These are phyloP conservation scores for Colletotrichum costaricense DNA, from an alignment of 2,329 filamentous ascomycete species.

Conservation along the genomic window DNA sequence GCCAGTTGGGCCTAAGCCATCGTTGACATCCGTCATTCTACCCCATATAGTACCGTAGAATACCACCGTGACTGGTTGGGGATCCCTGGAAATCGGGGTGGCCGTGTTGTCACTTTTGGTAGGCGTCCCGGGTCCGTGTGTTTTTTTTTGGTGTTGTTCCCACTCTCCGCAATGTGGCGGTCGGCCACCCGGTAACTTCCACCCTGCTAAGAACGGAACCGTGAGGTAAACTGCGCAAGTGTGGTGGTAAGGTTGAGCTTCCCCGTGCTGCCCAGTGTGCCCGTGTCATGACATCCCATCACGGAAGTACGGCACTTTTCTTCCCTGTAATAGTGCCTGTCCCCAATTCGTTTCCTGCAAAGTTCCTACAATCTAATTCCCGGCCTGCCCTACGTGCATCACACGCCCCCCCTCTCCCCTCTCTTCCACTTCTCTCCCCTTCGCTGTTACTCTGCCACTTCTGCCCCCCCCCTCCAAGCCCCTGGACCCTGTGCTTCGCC, in stretches of 20 bases:
- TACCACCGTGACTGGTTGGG: background rate
- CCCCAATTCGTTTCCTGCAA: slow-evolving; percentile 10
- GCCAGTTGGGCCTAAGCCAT: background rate
- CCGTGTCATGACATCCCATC: slow-evolving; percentile 22
- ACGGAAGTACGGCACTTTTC: slow-evolving; percentile 31
- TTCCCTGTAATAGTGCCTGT: background rate
- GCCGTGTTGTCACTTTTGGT: slow-evolving; percentile 1
- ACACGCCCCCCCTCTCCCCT: slow-evolving; percentile 4
- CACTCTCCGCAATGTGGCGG: slow-evolving; percentile 29
- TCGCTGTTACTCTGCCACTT: background rate
- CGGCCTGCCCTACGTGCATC: slow-evolving; percentile 4
- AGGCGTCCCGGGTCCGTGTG: background rate
- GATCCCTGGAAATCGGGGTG: slow-evolving; percentile 17
- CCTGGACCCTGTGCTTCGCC: slow-evolving; percentile 11
- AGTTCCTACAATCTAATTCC: slow-evolving; percentile 15
- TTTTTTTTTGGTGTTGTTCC: background rate
- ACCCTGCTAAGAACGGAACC: background rate
- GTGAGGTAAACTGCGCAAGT: background rate
- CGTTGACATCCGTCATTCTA: background rate
- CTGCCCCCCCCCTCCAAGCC: background rate
- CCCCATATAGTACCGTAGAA: background rate
- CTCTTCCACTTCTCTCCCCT: background rate
- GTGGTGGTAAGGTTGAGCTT: background rate
- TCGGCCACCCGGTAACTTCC: slow-evolving; percentile 18
- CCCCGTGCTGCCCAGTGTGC: background rate